A percentile compares a stretch with the other conserved stretches of the same genome.
These are phyloP conservation scores for Trametes sp. DNA, from an alignment of 1,284 basidiomycete genomes.

Conservation along the genomic window DNA sequence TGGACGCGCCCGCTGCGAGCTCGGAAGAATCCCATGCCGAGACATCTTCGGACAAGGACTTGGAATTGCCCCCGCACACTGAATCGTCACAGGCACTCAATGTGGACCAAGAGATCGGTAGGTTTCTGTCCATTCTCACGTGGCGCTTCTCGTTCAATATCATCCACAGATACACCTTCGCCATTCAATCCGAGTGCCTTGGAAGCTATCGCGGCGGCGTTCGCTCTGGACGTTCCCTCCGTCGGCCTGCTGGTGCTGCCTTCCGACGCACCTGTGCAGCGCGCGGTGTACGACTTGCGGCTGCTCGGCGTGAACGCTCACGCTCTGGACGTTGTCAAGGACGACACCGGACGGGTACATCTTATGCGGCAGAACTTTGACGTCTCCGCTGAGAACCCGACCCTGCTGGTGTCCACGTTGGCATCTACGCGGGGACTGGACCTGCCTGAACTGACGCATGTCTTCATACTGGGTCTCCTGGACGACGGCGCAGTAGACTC, in stretches of 20 bases:
- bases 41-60: conserved; percentile 8
- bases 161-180: conserved; percentile 54
- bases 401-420: conserved; percentile 69
- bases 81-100: conserved; percentile 19
- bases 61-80: conserved; percentile 11
- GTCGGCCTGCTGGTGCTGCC: conserved; percentile 72
- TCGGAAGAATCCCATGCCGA: conserved; percentile 13
- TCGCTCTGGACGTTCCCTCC: conserved; percentile 76
- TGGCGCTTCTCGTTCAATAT: conserved; percentile 12
- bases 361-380: conserved; percentile 45
- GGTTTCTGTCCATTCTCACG: conserved; percentile 8
- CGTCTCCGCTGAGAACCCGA: conserved; percentile 56
- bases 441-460: conserved; percentile 72
- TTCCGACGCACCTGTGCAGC: conserved; percentile 61
- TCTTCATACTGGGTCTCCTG: conserved; percentile 72
- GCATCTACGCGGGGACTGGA: conserved; percentile 77
- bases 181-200: conserved; percentile 61
- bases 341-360: conserved; percentile 51
- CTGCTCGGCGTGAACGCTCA: conserved; percentile 73
- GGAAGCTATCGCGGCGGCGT: conserved; percentile 72
- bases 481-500: conserved; percentile 60
- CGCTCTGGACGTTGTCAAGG: conserved; percentile 58
- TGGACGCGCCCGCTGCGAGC: conserved; percentile 10
- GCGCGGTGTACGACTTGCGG: conserved; percentile 68
- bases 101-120: conserved; percentile 18